These are phyloP conservation scores for Dothideomycetes sp. DNA, from an alignment of 2,329 filamentous ascomycete genomes.

Conservation along the genomic window DNA sequence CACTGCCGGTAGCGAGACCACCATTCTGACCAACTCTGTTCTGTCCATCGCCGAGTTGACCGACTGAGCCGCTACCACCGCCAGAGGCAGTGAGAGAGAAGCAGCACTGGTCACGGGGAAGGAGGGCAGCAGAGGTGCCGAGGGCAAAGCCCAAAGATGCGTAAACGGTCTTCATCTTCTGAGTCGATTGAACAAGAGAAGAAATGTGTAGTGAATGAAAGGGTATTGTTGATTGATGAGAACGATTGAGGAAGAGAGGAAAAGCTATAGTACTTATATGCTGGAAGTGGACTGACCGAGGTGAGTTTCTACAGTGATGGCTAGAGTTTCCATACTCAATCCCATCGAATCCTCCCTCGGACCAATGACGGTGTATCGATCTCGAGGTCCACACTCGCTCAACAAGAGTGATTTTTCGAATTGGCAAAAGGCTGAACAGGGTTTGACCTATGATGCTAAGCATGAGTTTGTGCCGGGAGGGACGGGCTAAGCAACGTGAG, in stretches of 20 bases:
- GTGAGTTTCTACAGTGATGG: neutral
- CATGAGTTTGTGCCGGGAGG: conserved; percentile 3
- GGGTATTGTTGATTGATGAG: neutral
- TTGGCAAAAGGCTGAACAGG: neutral
- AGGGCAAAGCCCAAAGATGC: conserved; percentile 14
- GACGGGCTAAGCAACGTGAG: neutral
- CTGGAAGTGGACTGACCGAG: neutral
- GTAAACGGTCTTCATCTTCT: conserved; percentile 14
- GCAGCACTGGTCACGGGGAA: conserved; percentile 25
- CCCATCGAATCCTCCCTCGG: neutral
- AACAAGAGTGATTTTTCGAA: neutral
- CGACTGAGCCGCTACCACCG: conserved; percentile 43
- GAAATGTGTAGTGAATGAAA: neutral
- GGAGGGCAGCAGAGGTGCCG: conserved; percentile 10
- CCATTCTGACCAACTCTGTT: conserved; percentile 38
- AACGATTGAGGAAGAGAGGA: too few relatives aligned
- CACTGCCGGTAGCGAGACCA: conserved; percentile 32
- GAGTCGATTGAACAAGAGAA: conserved; percentile 5
- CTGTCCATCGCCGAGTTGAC: conserved; percentile 52
- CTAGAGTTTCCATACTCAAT: neutral
- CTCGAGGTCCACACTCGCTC: conserved; percentile 4
- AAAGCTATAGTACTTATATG: conserved; percentile 5
- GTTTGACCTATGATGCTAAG: conserved; percentile 9
- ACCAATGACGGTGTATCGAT: neutral
- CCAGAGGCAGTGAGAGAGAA: conserved; percentile 45